phyloP scores from a whole-genome alignment of 169 alveolate species.

The Plasmodium yoelii region DNA sequence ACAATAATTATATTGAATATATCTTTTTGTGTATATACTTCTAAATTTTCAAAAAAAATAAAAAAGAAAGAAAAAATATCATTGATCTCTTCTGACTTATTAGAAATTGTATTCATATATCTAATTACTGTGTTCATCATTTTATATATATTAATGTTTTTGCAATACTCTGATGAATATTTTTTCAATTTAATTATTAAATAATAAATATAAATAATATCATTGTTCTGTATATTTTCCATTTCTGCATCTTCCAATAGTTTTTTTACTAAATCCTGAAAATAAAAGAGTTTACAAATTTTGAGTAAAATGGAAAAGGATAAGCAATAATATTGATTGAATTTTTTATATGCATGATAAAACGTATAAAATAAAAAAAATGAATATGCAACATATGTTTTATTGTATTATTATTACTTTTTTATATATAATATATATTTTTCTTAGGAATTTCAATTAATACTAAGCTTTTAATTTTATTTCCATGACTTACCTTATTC shows the following conservation, averaged over 20 bases:
- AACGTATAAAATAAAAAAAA: background rate
- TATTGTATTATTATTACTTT: background rate
- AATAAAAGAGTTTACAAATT: background rate
- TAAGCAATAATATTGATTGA: background rate
- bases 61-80: slow-evolving; percentile 63
- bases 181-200: slow-evolving; percentile 53
- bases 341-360: background rate
- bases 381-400: too few relatives aligned
- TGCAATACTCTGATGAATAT: slow-evolving; percentile 25
- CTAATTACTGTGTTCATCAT: slow-evolving; percentile 68
- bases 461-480: background rate
- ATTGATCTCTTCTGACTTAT: slow-evolving; percentile 53
- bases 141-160: slow-evolving; percentile 52
- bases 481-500: slow-evolving; percentile 26
- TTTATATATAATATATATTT: background rate
- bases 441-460: background rate
- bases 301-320: background rate
- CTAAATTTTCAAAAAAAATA: slow-evolving; percentile 71
- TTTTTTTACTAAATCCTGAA: slow-evolving; percentile 49
- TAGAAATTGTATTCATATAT: slow-evolving; percentile 60
- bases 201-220: slow-evolving; percentile 47
- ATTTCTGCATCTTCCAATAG: slow-evolving; percentile 54
- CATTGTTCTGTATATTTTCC: slow-evolving; percentile 25
- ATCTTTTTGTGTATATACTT: slow-evolving; percentile 55
- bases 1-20: slow-evolving; percentile 64